Evolutionary conservation across 2,329 filamentous ascomycete genomes (phyloP).

Genomic region (Penicillium verrucosum): DNA sequence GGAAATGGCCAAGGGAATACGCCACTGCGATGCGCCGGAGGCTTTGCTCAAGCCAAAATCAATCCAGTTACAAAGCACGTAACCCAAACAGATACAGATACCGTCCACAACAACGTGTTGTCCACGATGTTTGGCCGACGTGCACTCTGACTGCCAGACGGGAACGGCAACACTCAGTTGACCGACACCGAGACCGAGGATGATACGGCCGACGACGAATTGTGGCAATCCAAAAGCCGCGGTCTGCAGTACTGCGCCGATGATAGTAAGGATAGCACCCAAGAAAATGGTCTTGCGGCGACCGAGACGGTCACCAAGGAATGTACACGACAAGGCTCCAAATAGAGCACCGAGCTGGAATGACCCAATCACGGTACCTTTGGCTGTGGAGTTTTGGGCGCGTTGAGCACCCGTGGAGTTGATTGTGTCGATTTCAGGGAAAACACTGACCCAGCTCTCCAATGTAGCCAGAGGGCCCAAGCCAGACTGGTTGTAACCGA

Average conservation of each 20-base stretch:
- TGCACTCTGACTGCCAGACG: slow-evolving; percentile 50
- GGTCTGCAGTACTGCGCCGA: slow-evolving; percentile 47
- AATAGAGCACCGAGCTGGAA: slow-evolving; percentile 19
- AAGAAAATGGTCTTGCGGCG: slow-evolving; percentile 47
- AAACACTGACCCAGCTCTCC: slow-evolving; percentile 19
- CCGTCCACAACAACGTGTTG: slow-evolving; percentile 50
- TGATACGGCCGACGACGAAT: slow-evolving; percentile 48
- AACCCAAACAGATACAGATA: slow-evolving; percentile 41
- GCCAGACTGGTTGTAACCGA: slow-evolving; percentile 27
- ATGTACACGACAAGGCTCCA: slow-evolving; percentile 16
- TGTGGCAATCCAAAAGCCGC: slow-evolving; percentile 46
- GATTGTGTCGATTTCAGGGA: slow-evolving; percentile 43
- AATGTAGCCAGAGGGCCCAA: slow-evolving; percentile 19
- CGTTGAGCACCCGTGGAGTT: slow-evolving; percentile 23
- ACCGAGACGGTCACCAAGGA: slow-evolving; percentile 47
- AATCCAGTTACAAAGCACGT: slow-evolving; percentile 25
- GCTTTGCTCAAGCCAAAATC: slow-evolving; percentile 33
- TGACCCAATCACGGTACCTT: slow-evolving; percentile 29
- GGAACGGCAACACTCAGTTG: slow-evolving; percentile 49
- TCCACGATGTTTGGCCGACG: slow-evolving; percentile 47
- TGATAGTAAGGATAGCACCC: slow-evolving; percentile 43
- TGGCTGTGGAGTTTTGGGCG: slow-evolving; percentile 17
- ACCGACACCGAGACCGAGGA: slow-evolving; percentile 51
- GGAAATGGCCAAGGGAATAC: slow-evolving; percentile 22
- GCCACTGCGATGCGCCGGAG: slow-evolving; percentile 21